Evolutionary conservation across 1,284 basidiomycete genomes (phyloP), one percentile per base, ranked within the genome.

Genomic region (Rhodotorula sp.): DNA sequence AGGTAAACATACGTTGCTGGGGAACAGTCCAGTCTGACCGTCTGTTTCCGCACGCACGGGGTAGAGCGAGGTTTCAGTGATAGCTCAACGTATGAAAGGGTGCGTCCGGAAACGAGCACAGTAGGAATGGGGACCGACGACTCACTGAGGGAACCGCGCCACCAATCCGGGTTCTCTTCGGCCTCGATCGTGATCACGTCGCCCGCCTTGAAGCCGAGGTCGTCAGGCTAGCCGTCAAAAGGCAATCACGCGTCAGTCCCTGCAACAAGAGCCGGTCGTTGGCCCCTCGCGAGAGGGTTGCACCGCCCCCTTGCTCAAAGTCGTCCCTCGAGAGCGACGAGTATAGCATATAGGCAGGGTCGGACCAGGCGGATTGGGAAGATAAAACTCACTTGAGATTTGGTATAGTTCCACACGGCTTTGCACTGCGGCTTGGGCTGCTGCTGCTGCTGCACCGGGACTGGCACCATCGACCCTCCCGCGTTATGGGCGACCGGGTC

Each of bases 91-190:
- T 6, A 14, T 18, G 45, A 8, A 17, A 37, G 6, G 2, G 29
- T 24, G 26, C 22, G 12, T 26, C 37, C 20, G 18, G 33, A 4
- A 22, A 10, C 22, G 14, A n/a, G 24, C 0, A 4, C 18, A 44
- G 22, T 15, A 49, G 53, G 60, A 37, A n/a, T 2, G 37, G 29
- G 24, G 10, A 15, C 1, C 37, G 37, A 18, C 15, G 8, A 62
- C 66, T 53, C 46, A 72, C 68, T 62, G 6, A 70, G 49, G 14
- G 44, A 29, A 3, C 72, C 72, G 46, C 62, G 63, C 85, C 85
- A 87, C 87, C 87, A 88, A 74, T 88, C 87, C 0, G 79, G 71
- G 69, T 88, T 88, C n/a, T 84, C 86, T 77, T 87, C 85, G 48
- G 84, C 83, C 45, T 85, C 78, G 53, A 88, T 82, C 67, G 87